Evolutionary conservation across 2,329 filamentous ascomycete genomes (phyloP).

Genomic region (Ceratocystis destructans): DNA sequence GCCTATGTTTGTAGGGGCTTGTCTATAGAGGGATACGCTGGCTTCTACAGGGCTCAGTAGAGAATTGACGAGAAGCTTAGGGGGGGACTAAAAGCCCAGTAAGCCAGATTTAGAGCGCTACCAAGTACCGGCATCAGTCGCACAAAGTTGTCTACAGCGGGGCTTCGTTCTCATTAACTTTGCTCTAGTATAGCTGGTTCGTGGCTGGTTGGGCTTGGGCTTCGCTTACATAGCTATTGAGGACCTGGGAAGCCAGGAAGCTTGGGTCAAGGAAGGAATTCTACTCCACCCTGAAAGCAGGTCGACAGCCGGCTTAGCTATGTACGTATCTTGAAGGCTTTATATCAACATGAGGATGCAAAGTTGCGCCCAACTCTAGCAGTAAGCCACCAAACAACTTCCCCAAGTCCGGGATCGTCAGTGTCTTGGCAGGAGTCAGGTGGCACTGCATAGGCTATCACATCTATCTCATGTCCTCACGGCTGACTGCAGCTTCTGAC

Average conservation of each 20-base stretch:
- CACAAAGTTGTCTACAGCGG: slow-evolving; percentile 2
- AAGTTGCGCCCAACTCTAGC: too few species aligned
- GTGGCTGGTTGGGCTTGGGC: background rate
- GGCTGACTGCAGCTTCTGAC: background rate
- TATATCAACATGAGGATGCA: too few species aligned
- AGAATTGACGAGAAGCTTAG: background rate
- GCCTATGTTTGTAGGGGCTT: too few species aligned
- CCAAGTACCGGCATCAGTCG: background rate
- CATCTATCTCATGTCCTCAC: background rate
- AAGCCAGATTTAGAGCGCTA: background rate
- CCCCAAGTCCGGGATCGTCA: background rate
- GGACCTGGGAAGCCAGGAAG: background rate
- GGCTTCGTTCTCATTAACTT: background rate
- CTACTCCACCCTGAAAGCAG: background rate
- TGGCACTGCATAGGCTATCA: background rate
- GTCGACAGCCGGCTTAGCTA: background rate
- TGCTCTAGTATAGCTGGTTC: background rate
- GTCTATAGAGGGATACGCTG: too few species aligned
- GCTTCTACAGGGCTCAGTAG: background rate
- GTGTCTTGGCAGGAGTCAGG: background rate
- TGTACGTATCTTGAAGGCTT: background rate
- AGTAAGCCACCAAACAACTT: background rate
- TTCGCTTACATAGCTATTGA: background rate
- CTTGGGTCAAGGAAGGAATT: background rate
- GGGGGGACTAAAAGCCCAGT: background rate